phyloP scores from a whole-genome alignment of 768 basidiomycete species.

The Podaxis sp. region DNA sequence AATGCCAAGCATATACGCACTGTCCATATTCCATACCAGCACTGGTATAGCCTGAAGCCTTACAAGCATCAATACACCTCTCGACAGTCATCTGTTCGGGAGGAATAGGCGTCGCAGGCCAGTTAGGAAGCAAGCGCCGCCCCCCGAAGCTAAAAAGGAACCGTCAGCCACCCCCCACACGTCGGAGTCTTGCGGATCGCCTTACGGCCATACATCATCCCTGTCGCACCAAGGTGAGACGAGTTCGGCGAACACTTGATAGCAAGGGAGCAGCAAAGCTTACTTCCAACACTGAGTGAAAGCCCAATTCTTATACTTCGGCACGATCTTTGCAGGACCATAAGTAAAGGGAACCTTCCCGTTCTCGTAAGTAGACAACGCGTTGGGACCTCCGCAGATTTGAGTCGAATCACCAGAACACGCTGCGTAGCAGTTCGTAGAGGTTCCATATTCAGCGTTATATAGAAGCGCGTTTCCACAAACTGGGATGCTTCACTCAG shows the following conservation, averaged over 20 bases:
- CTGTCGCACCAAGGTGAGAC: not conserved
- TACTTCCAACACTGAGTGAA: conserved; percentile 18
- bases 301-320: conserved; percentile 17
- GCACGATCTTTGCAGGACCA: conserved; percentile 16
- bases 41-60: conserved; percentile 15
- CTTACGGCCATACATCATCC: conserved; percentile 16
- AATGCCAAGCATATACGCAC: conserved; percentile 3
- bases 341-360: conserved; percentile 18
- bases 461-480: conserved; percentile 23
- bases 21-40: conserved; percentile 22
- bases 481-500: conserved; percentile 6
- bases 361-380: conserved; percentile 21
- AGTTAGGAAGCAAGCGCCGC: conserved; percentile 14
- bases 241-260: not conserved
- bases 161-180: not conserved
- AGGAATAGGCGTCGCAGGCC: conserved; percentile 13
- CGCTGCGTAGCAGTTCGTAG: conserved; percentile 12
- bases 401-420: conserved; percentile 20
- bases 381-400: conserved; percentile 20
- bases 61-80: conserved; percentile 20
- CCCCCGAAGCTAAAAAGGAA: not conserved
- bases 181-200: not conserved
- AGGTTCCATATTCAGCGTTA: conserved; percentile 10
- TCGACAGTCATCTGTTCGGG: conserved; percentile 21
- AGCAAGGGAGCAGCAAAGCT: not conserved